These are phyloP conservation scores for Rhodofomes roseus DNA, from an alignment of 1,284 basidiomycete genomes.

Conservation along the genomic window DNA sequence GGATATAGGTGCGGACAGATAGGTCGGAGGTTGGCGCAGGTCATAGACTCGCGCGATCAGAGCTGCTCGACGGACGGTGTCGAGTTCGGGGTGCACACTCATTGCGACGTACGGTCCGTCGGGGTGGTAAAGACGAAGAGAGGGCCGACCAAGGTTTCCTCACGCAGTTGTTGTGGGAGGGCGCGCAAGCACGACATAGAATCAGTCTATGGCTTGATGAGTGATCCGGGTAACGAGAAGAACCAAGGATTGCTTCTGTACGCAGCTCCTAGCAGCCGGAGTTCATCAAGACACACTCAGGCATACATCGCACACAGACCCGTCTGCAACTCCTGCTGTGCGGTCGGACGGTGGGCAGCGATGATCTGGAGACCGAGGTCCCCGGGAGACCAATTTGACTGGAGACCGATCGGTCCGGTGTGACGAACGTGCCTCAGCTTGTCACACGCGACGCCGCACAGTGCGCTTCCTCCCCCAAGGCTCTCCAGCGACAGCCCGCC, in stretches of 20 bases:
- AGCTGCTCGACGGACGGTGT: conserved; percentile 32
- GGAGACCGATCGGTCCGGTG: not conserved
- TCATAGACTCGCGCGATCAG: conserved; percentile 50
- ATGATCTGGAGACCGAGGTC: not conserved
- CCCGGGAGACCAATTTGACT: not conserved
- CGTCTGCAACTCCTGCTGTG: not conserved
- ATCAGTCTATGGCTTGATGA: not conserved
- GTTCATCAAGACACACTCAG: not conserved
- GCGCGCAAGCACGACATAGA: conserved; percentile 4
- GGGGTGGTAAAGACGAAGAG: not conserved
- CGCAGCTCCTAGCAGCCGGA: not conserved
- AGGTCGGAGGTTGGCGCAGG: conserved; percentile 43
- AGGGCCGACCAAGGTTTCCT: not conserved
- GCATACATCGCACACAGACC: not conserved
- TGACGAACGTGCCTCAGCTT: not conserved
- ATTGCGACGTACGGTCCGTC: not conserved
- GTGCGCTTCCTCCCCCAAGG: not conserved
- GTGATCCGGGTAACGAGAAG: not conserved
- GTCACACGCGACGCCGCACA: not conserved
- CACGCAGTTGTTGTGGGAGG: not conserved
- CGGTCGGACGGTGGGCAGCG: not conserved
- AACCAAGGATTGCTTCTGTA: not conserved
- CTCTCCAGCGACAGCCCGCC: not conserved
- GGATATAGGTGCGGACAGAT: conserved; percentile 49
- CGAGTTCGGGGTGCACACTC: conserved; percentile 3